Evolutionary conservation across 208 protist genomes (phyloP), one percentile per base, ranked within the genome.

Genomic region (Acanthamoeba divionensis): DNA sequence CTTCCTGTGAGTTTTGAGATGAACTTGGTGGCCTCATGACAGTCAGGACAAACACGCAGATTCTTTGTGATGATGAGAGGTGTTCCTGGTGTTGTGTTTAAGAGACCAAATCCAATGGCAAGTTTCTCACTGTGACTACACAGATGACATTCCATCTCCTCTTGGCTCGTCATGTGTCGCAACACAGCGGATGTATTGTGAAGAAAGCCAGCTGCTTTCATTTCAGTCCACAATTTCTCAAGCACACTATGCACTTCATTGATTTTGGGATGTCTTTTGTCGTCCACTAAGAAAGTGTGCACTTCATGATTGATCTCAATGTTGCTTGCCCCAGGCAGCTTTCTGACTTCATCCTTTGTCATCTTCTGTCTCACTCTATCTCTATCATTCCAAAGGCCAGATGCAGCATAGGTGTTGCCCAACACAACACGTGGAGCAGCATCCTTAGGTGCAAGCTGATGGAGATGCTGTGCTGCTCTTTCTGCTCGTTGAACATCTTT

Each of bases 21-120:
- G 79, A 66, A 83, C 57, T 90, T 90, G 38, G 87, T 90, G 50
- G 87, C 87, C n/a, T 47, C 60, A 69, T 90, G 86, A 33, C 86
- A 90, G 45, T 90, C 86, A 8, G 52, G 52, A 83, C 86, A 90
- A 29, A 90, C 66, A n/a, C 86, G 26, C 10, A 90, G 18, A 50
- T 90, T 90, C 36, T 90, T 90, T 3, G 36, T 38, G 7, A 90
- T 77, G 31, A 38, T 52, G 24, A 90, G 0, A n/a, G 86, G 21
- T 47, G 60, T 33, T 0, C 67, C 44, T 15, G 63, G 66, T 15
- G 86, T 36, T 21, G 66, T 86, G 63, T 36, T 86, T 21, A 90
- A 44, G 4, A 90, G 55, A 36, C 48, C 86, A 41, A 63, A 90
- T 12, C 24, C 1, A 13, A 90, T 52, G 31, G 86, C 86, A 12